These are phyloP conservation scores for Fusarium gaditjirri DNA, from an alignment of 2,329 filamentous ascomycete genomes.

Conservation along the genomic window DNA sequence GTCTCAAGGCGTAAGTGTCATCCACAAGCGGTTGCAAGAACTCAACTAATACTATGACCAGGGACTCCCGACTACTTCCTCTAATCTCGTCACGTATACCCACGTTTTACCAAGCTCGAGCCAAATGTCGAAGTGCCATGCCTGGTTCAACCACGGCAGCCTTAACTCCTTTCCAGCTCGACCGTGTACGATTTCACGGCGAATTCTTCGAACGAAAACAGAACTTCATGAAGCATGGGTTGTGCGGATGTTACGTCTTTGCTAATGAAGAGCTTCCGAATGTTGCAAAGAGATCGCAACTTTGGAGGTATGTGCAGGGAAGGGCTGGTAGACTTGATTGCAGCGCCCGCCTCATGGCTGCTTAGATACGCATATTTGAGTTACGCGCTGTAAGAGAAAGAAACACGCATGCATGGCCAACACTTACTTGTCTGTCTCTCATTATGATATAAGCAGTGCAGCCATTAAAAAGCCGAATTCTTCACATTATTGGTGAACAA, in stretches of 20 bases:
- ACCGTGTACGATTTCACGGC: conserved; percentile 46
- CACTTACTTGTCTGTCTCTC: neutral
- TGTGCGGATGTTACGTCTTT: conserved; percentile 37
- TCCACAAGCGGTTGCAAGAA: neutral
- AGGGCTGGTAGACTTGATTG: conserved; percentile 26
- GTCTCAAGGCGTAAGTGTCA: conserved; percentile 82
- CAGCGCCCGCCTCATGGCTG: conserved; percentile 35
- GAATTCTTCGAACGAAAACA: conserved; percentile 30
- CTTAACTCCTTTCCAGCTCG: conserved; percentile 35
- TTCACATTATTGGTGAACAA: neutral
- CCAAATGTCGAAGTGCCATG: conserved; percentile 28
- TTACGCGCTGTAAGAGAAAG: conserved; percentile 39
- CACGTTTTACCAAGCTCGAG: conserved; percentile 41
- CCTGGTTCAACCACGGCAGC: conserved; percentile 26
- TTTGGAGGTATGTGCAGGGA: conserved; percentile 22
- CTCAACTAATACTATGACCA: conserved; percentile 47
- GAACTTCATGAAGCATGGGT: conserved; percentile 30
- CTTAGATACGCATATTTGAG: conserved; percentile 47
- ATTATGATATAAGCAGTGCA: neutral
- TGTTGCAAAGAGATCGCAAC: conserved; percentile 19
- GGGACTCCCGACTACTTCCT: conserved; percentile 98
- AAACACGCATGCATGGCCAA: conserved; percentile 39
- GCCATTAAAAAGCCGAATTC: neutral
- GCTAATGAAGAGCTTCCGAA: conserved; percentile 34
- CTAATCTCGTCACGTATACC: conserved; percentile 61